A percentile compares a stretch with the other conserved stretches of the same genome.
phyloP scores from a whole-genome alignment of 371 early-diverging fungal genomes.

The Mortierella sp. region DNA sequence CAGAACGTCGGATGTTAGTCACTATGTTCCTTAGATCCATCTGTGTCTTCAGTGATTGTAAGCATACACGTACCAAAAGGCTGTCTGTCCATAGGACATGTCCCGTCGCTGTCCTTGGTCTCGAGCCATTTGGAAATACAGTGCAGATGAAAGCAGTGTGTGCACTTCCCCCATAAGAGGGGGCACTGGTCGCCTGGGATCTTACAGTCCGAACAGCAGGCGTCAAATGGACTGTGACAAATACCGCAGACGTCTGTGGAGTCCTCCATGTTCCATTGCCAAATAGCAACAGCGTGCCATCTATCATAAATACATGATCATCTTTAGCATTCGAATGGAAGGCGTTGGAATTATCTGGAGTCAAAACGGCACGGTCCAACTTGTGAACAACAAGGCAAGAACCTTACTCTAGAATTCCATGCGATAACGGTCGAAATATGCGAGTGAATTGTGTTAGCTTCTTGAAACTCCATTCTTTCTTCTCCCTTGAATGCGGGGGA shows the following conservation, averaged over 20 bases:
- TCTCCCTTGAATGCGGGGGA: no score
- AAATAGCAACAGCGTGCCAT: conserved; percentile 45
- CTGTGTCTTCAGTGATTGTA: no score
- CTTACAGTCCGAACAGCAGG: conserved; percentile 46
- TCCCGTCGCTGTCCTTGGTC: conserved; percentile 40
- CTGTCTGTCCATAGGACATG: conserved; percentile 50
- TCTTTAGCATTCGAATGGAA: no score
- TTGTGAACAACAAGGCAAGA: no score
- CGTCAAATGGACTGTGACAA: conserved; percentile 48
- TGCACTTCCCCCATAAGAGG: conserved; percentile 42
- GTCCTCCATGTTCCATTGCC: conserved; percentile 52
- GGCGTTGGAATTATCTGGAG: no score
- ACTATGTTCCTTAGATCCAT: no score
- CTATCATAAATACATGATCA: no score
- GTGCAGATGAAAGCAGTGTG: conserved; percentile 47
- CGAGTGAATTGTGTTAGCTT: no score
- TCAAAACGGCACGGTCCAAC: no score
- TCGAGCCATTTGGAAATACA: conserved; percentile 52
- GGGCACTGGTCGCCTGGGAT: conserved; percentile 51
- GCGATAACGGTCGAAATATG: background rate
- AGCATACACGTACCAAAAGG: conserved; percentile 39
- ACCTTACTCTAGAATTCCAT: conserved; percentile 17
- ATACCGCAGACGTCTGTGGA: conserved; percentile 51
- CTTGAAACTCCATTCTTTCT: no score
- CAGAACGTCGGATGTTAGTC: no score